Evolutionary conservation across 2,329 filamentous ascomycete genomes (phyloP), one percentile per base, ranked within the genome.

Genomic region (Cladosporium cucumerinum): DNA sequence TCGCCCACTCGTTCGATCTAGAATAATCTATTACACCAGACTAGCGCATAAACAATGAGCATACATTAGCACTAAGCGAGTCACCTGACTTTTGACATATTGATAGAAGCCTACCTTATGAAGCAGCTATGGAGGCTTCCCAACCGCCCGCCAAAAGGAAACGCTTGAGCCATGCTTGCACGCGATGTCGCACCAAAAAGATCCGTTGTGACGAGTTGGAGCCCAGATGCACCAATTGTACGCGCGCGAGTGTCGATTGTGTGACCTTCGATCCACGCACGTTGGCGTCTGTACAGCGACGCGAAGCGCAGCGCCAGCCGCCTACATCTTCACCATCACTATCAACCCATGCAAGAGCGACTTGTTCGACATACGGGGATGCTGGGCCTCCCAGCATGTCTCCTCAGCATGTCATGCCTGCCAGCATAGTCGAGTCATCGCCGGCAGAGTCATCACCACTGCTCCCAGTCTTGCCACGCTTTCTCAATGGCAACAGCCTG

Each of bases 131-230:
- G 59, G 48, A 61, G 36, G 14, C 36, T 3, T 26, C 55, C 23
- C 46, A 61, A 21, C 59, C 59, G 18, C n/a, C 30, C 21, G 23
- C 59, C 46, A 61, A 61, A 39, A 39, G 59, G 8, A 61, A 61
- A 61, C 59, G 59, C 8, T 23, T 61, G 23, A 61, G 59, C 59
- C 59, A 61, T 39, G 59, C 59, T 11, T 61, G 59, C 34, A 54
- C 59, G 2, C 23, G 59, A 28, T 61, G 59, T 7, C 59, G 59
- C 25, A 18, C 26, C 46, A 61, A 54, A 21, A 61, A 61, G 25
- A 28, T 61, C 48, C 59, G 59, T 2, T 61, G 59, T 3, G 59
- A 61, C 32, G 59, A 61, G 32, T 32, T 39, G 32, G 30, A 61
- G 21, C 59, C 59, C 14, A 61, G 26, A 7, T 61, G 59, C 12